A percentile compares a stretch with the other conserved stretches of the same genome.
Conservation (phyloP, 805 yeast species). For the Cyberlindnera subsufficiens region DNA sequence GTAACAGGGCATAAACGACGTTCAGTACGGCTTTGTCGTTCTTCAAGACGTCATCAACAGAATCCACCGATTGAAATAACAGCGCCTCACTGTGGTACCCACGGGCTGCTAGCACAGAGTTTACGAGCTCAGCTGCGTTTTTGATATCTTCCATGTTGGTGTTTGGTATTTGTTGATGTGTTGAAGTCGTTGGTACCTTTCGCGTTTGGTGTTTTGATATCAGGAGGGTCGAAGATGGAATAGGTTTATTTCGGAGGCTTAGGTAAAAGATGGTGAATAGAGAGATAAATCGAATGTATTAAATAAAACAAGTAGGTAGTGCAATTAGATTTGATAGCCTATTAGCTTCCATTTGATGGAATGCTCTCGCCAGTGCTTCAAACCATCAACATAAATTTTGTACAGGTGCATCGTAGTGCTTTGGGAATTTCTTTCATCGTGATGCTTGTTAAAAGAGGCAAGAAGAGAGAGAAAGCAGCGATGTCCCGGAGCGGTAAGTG, state of each 20-base stretch:
- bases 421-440: too few species aligned
- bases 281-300: not conserved
- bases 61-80: constrained; percentile 2
- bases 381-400: too few species aligned
- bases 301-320: not conserved
- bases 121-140: constrained; percentile 11
- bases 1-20: constrained; percentile 12
- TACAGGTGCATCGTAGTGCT: too few species aligned
- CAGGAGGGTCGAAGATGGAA: too few species aligned
- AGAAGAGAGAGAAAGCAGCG: not conserved
- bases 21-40: constrained; percentile 12
- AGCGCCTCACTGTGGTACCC: constrained; percentile 6
- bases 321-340: too few species aligned
- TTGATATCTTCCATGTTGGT: constrained; percentile 9
- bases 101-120: constrained; percentile 10
- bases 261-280: not conserved
- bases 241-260: too few species aligned
- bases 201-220: too few species aligned
- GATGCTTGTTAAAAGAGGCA: not conserved
- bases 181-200: too few species aligned
- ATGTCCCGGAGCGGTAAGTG: constrained; percentile 1
- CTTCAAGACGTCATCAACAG: constrained; percentile 3
- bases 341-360: too few species aligned
- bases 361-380: too few species aligned
- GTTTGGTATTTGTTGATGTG: not conserved